Percentiles rank a stretch among this genome's conserved stretches.
phyloP scores from a whole-genome alignment of 1,284 basidiomycete species.

The Rhodotorula sp. region DNA sequence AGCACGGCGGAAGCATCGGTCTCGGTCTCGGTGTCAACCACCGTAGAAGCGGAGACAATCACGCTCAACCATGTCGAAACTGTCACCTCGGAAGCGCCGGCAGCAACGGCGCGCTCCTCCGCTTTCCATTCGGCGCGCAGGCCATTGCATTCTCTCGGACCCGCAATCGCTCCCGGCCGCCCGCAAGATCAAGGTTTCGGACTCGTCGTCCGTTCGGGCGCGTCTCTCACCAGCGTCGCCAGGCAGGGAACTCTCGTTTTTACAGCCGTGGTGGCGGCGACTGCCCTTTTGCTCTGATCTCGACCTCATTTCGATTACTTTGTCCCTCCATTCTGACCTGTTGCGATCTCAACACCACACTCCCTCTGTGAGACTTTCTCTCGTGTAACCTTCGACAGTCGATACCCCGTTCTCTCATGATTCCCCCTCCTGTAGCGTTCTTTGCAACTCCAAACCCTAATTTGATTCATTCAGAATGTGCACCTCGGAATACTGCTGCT shows the following conservation, averaged over 20 bases:
- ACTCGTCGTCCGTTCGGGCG: background rate
- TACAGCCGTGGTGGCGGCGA: too few relatives aligned
- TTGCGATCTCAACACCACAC: too few relatives aligned
- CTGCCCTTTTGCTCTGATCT: too few relatives aligned
- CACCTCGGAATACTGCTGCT: slow-evolving; percentile 31
- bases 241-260: too few relatives aligned
- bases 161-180: slow-evolving; percentile 12
- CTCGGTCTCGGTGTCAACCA: background rate
- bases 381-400: too few relatives aligned
- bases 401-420: background rate
- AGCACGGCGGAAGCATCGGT: background rate
- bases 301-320: too few relatives aligned
- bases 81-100: background rate
- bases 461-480: background rate
- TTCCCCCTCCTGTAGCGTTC: background rate
- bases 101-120: background rate
- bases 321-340: too few relatives aligned
- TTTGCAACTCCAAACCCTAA: background rate
- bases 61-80: background rate
- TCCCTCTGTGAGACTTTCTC: too few relatives aligned
- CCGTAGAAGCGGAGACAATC: background rate
- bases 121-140: background rate
- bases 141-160: background rate
- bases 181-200: slow-evolving; percentile 17
- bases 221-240: too few relatives aligned